phyloP scores from a whole-genome alignment of 441 rosid genomes.

The Gossypium trilobum region DNA sequence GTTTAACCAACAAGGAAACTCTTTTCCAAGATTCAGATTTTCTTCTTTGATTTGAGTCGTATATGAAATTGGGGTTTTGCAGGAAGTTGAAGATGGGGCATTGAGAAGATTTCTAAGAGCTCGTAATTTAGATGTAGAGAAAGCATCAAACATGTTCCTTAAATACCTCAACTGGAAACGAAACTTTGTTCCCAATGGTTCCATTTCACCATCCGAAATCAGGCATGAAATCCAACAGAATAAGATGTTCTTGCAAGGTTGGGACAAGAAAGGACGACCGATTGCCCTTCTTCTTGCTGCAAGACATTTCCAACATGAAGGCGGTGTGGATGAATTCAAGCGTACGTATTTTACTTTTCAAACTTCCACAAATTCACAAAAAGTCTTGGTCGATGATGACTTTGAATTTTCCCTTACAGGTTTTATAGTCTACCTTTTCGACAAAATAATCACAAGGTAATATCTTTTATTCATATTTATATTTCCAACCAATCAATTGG shows the following conservation, averaged over 20 bases:
- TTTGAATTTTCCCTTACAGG: conserved; percentile 22
- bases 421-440: conserved; percentile 27
- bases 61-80: not conserved
- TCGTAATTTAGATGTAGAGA: conserved; percentile 38
- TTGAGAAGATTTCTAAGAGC: conserved; percentile 50
- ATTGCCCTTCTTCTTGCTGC: conserved; percentile 24
- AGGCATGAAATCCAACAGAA: conserved; percentile 35
- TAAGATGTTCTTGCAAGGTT: conserved; percentile 47
- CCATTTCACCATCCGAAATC: conserved; percentile 26
- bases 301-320: conserved; percentile 35
- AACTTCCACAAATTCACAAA: not conserved
- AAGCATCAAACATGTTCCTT: conserved; percentile 35
- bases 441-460: conserved; percentile 39
- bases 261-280: conserved; percentile 41
- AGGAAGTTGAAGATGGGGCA: conserved; percentile 42
- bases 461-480: not conserved
- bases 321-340: conserved; percentile 38
- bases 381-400: not conserved
- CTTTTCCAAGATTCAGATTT: not conserved
- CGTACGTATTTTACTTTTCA: conserved; percentile 26
- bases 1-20: not conserved
- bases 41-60: not conserved
- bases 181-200: conserved; percentile 33
- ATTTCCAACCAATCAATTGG: not conserved
- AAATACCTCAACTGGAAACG: conserved; percentile 45